Base-by-base conservation (phyloP, 768 basidiomycete genomes). In the Trametes villosa region DNA sequence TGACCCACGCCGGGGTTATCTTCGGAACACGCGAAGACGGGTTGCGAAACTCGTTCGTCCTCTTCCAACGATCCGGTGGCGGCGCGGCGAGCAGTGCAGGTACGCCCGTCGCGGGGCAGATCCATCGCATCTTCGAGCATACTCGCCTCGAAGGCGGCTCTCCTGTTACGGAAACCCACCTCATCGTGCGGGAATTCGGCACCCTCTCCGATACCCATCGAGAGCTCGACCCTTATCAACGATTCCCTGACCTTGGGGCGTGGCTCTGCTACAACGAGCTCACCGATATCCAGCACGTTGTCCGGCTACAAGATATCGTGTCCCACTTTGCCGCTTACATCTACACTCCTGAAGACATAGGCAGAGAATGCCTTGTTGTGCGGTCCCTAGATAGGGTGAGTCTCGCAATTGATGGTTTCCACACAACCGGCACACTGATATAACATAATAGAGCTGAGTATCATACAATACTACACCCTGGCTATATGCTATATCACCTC, bases 371-470 rank as follows among this genome's bases (percentile, higher is more conserved):
- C 41, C 38, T 60, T 15, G 33, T 60, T 2, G 59, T 47, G 1
- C 12, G 33, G 4, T 47, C 31, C 18, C 22, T 60, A 17, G 44
- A 60, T 36, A 46, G 52, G 65, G 68, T 64, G n/a, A n/a, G n/a
- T n/a, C n/a, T n/a, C n/a, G n/a, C n/a, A n/a, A n/a, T n/a, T n/a
- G n/a, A n/a, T n/a, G n/a, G n/a, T n/a, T n/a, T n/a, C n/a, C n/a
- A n/a, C n/a, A n/a, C n/a, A n/a, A n/a, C n/a, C n/a, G n/a, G n/a
- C n/a, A n/a, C n/a, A n/a, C n/a, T n/a, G n/a, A n/a, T n/a, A n/a
- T n/a, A n/a, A n/a, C n/a, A n/a, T n/a, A n/a, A n/a, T n/a, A n/a
- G n/a, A n/a, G n/a, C n/a, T n/a, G n/a, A n/a, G n/a, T n/a, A n/a
- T n/a, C n/a, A n/a, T n/a, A n/a, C n/a, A n/a, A n/a, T n/a, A n/a